Percentiles rank a stretch among this genome's conserved stretches.
Conservation (phyloP, 805 yeast species). For the Candida krabiensis region DNA sequence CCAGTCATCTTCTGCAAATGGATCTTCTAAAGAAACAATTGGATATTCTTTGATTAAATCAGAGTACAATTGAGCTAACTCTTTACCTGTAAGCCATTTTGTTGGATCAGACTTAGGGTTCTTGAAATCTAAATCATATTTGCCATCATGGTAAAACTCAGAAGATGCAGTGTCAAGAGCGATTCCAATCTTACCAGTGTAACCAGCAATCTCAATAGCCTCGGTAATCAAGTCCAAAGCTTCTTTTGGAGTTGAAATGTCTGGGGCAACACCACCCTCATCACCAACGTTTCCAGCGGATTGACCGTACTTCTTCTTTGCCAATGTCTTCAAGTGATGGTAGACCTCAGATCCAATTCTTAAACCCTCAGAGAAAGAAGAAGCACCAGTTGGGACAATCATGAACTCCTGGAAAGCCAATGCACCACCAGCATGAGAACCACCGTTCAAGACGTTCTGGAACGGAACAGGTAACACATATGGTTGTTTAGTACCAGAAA, state of each 20-base stretch:
- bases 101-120: slow-evolving; percentile 89
- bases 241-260: slow-evolving; percentile 91
- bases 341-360: slow-evolving; percentile 97
- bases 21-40: slow-evolving; percentile 97
- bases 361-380: slow-evolving; percentile 89
- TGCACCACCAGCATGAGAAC: slow-evolving; percentile 99
- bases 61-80: slow-evolving; percentile 83
- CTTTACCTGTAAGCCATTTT: slow-evolving; percentile 86
- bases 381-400: slow-evolving; percentile 95
- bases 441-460: slow-evolving; percentile 99
- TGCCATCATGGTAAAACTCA: slow-evolving; percentile 95
- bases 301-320: slow-evolving; percentile 95
- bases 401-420: slow-evolving; percentile 99
- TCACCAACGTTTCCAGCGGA: slow-evolving; percentile 99
- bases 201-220: slow-evolving; percentile 93
- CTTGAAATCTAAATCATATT: slow-evolving; percentile 98
- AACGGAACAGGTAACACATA: slow-evolving; percentile 97
- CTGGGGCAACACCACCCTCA: slow-evolving; percentile 99
- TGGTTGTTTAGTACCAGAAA: slow-evolving; percentile 76
- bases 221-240: slow-evolving; percentile 91
- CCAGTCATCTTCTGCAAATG: slow-evolving; percentile 99
- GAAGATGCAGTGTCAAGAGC: slow-evolving; percentile 97
- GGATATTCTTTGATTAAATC: slow-evolving; percentile 86
- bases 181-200: slow-evolving; percentile 87
- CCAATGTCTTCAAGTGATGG: slow-evolving; percentile 90